These are phyloP conservation scores for Rosa hybrid DNA, from an alignment of 331 rosid genomes.

Conservation along the genomic window DNA sequence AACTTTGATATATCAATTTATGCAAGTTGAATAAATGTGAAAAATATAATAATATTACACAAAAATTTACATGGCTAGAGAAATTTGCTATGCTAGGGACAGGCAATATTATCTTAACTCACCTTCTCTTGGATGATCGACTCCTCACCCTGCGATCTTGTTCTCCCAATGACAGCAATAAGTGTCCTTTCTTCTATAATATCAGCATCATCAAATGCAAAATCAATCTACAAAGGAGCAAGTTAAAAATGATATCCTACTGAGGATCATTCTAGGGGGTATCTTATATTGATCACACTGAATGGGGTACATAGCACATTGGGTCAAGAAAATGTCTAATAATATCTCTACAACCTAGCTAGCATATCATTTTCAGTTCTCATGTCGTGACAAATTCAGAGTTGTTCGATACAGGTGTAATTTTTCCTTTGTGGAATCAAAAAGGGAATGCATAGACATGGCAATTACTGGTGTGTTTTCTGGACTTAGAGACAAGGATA, in stretches of 20 bases:
- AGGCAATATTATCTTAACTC: constrained; percentile 17
- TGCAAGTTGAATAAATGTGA: background rate
- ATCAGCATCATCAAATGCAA: constrained; percentile 46
- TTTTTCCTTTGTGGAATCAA: background rate
- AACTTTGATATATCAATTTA: constrained; percentile 16
- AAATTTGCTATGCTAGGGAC: background rate
- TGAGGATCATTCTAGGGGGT: background rate
- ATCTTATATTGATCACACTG: background rate
- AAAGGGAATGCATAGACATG: background rate
- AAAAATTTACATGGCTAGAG: background rate
- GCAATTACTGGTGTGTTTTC: background rate
- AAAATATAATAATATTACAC: background rate
- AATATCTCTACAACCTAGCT: background rate
- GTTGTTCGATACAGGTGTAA: background rate
- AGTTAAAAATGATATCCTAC: constrained; percentile 24
- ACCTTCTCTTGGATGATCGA: constrained; percentile 82
- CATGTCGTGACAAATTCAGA: background rate
- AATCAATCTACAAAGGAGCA: constrained; percentile 40
- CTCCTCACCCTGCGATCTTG: constrained; percentile 53
- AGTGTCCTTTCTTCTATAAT: constrained; percentile 36
- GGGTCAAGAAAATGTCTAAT: background rate
- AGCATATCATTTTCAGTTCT: background rate
- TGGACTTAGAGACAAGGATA: background rate
- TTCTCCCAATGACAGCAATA: constrained; percentile 70
- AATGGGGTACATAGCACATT: background rate